Conservation (phyloP, 2,329 filamentous ascomycete genomes). For the Fusarium cyanostomum region DNA sequence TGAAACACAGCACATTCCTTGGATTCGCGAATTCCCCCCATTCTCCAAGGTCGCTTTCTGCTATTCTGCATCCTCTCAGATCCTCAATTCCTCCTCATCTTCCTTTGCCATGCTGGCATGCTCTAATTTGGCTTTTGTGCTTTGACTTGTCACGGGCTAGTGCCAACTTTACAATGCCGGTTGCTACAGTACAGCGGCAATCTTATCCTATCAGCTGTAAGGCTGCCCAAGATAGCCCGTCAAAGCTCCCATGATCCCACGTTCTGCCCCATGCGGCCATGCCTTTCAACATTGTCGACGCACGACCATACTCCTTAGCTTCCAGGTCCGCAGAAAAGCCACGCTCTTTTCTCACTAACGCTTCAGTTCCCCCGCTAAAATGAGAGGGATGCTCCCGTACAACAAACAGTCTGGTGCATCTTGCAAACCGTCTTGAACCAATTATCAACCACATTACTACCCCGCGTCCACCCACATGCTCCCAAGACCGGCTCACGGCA, state of each 20-base stretch:
- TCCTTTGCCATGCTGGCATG: not conserved
- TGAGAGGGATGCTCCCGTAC: not conserved
- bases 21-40: not conserved
- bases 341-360: not conserved
- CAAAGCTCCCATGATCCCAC: slow-evolving; percentile 18
- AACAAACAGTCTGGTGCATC: not conserved
- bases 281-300: slow-evolving; percentile 4
- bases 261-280: slow-evolving; percentile 16
- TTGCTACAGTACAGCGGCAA: not conserved
- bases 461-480: slow-evolving; percentile 42
- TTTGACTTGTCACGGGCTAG: slow-evolving; percentile 20
- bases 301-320: slow-evolving; percentile 20
- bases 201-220: not conserved
- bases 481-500: slow-evolving; percentile 42
- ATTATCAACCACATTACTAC: slow-evolving; percentile 34
- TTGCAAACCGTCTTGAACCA: slow-evolving; percentile 16
- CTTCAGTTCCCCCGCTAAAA: not conserved
- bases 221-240: not conserved
- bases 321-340: not conserved
- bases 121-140: slow-evolving; percentile 8
- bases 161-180: slow-evolving; percentile 16
- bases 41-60: not conserved
- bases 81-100: not conserved
- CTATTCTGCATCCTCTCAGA: not conserved
- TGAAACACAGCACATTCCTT: not conserved